Evolutionary conservation across 768 basidiomycete genomes (phyloP).

Genomic region (Pisolithus marmoratus): DNA sequence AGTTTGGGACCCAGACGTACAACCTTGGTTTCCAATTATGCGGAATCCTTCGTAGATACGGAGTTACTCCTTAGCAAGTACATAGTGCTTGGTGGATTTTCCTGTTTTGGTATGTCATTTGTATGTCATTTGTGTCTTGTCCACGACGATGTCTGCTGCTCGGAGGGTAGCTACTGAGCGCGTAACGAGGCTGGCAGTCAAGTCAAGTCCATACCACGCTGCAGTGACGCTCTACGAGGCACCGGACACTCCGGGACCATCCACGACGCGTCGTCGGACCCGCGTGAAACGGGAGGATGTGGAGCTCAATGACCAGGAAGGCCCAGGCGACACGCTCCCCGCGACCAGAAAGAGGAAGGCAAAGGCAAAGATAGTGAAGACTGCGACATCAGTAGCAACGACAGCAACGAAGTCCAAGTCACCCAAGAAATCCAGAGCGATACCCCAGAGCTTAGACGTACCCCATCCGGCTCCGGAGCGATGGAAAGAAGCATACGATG

Average conservation of each 20-base stretch:
- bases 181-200: slow-evolving; percentile 31
- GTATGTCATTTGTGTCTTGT: too few species aligned
- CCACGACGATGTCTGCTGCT: slow-evolving; percentile 15
- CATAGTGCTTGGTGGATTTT: too few species aligned
- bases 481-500: slow-evolving; percentile 67
- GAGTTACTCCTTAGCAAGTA: too few species aligned
- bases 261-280: slow-evolving; percentile 12
- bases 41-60: too few species aligned
- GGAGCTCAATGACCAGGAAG: background rate
- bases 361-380: background rate
- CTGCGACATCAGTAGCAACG: background rate
- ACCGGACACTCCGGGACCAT: slow-evolving; percentile 13
- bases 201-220: slow-evolving; percentile 39
- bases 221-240: slow-evolving; percentile 39
- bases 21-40: slow-evolving; percentile 49
- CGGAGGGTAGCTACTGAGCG: slow-evolving; percentile 25
- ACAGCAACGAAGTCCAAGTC: slow-evolving; percentile 16
- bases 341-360: background rate
- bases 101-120: too few species aligned
- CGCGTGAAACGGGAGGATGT: slow-evolving; percentile 27
- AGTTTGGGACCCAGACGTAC: slow-evolving; percentile 41
- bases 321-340: background rate
- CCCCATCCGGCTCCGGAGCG: slow-evolving; percentile 63
- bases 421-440: slow-evolving; percentile 50
- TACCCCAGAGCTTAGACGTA: slow-evolving; percentile 46